Evolutionary conservation across 805 yeast species (phyloP).

Genomic region (Ogataea paraovalis): DNA sequence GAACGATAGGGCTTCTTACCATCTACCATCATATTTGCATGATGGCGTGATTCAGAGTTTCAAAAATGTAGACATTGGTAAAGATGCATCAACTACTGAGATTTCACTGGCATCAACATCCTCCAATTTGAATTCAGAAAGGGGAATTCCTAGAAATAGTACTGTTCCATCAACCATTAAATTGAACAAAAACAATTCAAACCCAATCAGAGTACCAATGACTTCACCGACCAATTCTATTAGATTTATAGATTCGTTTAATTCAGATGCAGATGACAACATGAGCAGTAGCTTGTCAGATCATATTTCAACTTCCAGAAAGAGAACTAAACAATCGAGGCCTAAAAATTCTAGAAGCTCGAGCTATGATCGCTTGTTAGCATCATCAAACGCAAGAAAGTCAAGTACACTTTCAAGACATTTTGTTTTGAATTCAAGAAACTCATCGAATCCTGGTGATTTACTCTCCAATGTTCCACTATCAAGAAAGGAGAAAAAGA

Average conservation of each 20-base stretch:
- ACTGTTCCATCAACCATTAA: neutral
- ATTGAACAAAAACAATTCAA: neutral
- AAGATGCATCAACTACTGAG: neutral
- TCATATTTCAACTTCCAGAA: neutral
- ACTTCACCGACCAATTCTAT: constrained; percentile 5
- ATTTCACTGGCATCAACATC: neutral
- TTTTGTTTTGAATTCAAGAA: constrained; percentile 50
- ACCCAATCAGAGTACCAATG: neutral
- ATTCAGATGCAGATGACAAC: constrained; percentile 25
- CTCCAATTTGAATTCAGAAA: neutral
- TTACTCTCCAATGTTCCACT: constrained; percentile 76
- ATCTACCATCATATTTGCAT: constrained; percentile 61
- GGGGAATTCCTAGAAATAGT: neutral
- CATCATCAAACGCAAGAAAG: neutral
- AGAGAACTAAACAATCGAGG: neutral
- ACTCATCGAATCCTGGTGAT: constrained; percentile 76
- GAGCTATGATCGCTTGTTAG: neutral
- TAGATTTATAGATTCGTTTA: constrained; percentile 8
- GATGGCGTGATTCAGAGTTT: constrained; percentile 34
- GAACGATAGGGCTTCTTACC: constrained; percentile 45
- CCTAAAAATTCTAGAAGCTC: neutral
- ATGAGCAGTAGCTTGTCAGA: constrained; percentile 12
- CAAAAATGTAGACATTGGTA: neutral
- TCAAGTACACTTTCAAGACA: constrained; percentile 35
- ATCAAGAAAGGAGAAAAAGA: constrained; percentile 13